Evolutionary conservation across 805 yeast genomes (phyloP).

Genomic region (Schwanniomyces pseudopolymorphus): DNA sequence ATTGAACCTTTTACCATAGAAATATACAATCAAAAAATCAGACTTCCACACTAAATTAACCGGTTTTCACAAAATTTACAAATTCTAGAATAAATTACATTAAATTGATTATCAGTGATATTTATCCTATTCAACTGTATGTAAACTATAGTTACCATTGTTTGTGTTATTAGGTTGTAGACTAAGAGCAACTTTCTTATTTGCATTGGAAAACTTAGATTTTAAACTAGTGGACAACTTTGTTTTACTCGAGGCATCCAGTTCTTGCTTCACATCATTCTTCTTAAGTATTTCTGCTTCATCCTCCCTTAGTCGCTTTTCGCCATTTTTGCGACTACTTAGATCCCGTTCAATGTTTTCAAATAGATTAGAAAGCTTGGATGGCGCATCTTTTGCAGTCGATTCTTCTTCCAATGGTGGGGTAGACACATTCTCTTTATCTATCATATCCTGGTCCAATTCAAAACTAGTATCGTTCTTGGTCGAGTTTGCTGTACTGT

Average conservation of each 20-base stretch:
- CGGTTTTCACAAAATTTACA: no score
- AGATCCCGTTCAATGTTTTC: slow-evolving; percentile 17
- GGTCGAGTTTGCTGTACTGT: slow-evolving; percentile 1
- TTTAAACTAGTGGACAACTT: slow-evolving; percentile 12
- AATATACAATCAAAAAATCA: no score
- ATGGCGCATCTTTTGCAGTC: neutral
- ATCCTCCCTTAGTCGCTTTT: slow-evolving; percentile 19
- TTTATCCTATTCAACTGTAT: neutral
- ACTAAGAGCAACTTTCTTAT: slow-evolving; percentile 14
- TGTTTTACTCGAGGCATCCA: slow-evolving; percentile 2
- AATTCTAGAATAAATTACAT: neutral
- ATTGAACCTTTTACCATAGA: no score
- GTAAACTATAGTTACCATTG: neutral
- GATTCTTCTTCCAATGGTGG: slow-evolving; percentile 20
- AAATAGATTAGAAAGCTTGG: slow-evolving; percentile 13
- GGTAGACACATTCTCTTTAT: slow-evolving; percentile 23
- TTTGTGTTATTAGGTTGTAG: slow-evolving; percentile 4
- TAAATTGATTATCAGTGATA: neutral
- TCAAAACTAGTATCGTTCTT: slow-evolving; percentile 17
- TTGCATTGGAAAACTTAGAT: slow-evolving; percentile 11
- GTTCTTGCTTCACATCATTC: neutral
- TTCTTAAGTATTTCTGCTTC: slow-evolving; percentile 3
- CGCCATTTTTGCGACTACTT: slow-evolving; percentile 7
- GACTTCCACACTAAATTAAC: no score
- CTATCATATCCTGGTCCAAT: slow-evolving; percentile 19